Conservation (phyloP, 768 basidiomycete species). For the Mycena polygramma region DNA sequence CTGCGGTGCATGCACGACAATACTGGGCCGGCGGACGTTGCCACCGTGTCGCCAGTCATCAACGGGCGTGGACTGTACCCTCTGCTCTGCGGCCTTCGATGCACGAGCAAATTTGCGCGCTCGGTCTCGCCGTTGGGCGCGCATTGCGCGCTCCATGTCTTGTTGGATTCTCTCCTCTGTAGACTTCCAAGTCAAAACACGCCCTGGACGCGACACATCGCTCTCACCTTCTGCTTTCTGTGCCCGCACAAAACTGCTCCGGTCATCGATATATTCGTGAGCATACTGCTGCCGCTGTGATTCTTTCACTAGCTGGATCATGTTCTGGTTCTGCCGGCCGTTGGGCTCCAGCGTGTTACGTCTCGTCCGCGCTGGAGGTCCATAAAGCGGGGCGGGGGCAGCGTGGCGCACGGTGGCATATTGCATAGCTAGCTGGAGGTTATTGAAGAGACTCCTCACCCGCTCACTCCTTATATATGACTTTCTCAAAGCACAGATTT, state of each 20-base stretch:
- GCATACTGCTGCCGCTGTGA: constrained; percentile 32
- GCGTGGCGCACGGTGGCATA: constrained; percentile 29
- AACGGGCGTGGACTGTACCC: neutral
- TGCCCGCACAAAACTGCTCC: constrained; percentile 31
- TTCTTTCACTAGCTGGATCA: constrained; percentile 32
- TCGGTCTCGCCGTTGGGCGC: constrained; percentile 33
- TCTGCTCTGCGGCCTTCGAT: constrained; percentile 7
- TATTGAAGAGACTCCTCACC: neutral
- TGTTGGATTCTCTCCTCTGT: constrained; percentile 36
- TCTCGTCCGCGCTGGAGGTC: constrained; percentile 5
- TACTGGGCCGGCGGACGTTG: neutral
- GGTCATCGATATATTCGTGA: constrained; percentile 32
- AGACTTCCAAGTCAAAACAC: neutral
- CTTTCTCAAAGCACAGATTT: neutral
- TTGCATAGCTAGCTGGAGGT: constrained; percentile 17
- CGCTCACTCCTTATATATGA: constrained; percentile 13
- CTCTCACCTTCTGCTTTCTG: constrained; percentile 32
- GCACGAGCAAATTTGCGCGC: constrained; percentile 26
- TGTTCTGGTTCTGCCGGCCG: constrained; percentile 7
- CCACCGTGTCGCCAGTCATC: constrained; percentile 5
- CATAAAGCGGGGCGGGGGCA: constrained; percentile 8
- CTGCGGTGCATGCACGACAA: neutral
- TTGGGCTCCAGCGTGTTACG: constrained; percentile 33
- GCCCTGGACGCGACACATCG: neutral
- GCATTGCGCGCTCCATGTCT: constrained; percentile 29